phyloP scores from a whole-genome alignment of 2,329 filamentous ascomycete genomes.

The Curvularia verruculosa region DNA sequence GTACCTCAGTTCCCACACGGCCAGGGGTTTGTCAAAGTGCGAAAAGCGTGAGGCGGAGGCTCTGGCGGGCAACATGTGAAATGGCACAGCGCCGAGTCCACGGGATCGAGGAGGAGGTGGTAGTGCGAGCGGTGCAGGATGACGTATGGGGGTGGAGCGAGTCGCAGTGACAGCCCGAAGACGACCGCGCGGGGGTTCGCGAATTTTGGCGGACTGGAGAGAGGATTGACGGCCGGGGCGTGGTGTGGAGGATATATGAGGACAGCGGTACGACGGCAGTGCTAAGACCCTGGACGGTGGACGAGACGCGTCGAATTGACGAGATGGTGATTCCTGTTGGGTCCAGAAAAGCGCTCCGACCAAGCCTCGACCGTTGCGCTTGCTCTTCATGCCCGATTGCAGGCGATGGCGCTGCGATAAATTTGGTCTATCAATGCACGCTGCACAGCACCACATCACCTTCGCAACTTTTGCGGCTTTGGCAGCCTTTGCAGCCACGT shows the following conservation, averaged over 20 bases:
- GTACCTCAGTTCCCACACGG: constrained; percentile 30
- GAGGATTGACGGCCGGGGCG: background rate
- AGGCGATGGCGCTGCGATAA: constrained; percentile 17
- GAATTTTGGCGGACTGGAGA: constrained; percentile 5
- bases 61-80: constrained; percentile 37
- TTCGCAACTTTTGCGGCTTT: constrained; percentile 3
- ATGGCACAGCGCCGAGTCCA: constrained; percentile 25
- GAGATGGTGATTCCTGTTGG: constrained; percentile 38
- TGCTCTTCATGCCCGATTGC: constrained; percentile 21
- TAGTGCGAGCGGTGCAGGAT: constrained; percentile 23
- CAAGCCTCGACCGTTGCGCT: constrained; percentile 30
- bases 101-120: background rate
- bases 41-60: constrained; percentile 32
- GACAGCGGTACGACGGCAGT: constrained; percentile 14
- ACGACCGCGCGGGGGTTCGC: constrained; percentile 13
- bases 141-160: constrained; percentile 29
- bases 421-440: constrained; percentile 25
- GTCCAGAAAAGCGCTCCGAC: constrained; percentile 35
- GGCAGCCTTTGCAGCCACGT: constrained; percentile 9
- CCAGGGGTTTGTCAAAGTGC: constrained; percentile 36
- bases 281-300: constrained; percentile 10
- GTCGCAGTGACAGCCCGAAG: constrained; percentile 14
- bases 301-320: constrained; percentile 17
- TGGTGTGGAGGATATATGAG: constrained; percentile 8
- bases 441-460: background rate